Evolutionary conservation across 345 rosid genomes (phyloP), one percentile per base, ranked within the genome.

Genomic region (Sonneratia alba): DNA sequence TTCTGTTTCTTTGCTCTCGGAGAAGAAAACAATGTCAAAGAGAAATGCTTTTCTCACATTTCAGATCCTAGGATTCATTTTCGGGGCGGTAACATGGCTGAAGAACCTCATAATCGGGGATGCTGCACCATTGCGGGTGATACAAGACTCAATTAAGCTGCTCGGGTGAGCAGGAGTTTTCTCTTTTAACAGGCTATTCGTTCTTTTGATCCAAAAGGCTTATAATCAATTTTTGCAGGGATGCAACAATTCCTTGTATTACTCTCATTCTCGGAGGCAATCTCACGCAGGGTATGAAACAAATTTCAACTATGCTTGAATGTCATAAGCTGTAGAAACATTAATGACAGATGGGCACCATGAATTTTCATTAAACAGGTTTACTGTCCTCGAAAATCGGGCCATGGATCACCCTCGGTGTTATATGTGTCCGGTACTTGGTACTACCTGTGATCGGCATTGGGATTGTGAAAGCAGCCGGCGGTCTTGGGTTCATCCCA

Each of bases 251-350:
- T 72, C 98, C 99, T 68, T 90, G 91, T 40, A 89, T 90, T 78
- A 95, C 92, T 6, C 91, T 95, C 78, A 92, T 95, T 72, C 77
- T 95, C 21, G 98, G 99, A 66, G 98, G 96, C 76, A 95, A 92
- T 85, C 97, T 95, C 72, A 80, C 85, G 21, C 89, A 88, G 83
- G 99, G 98, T 90, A 71, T 78, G 47, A 56, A 16, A 70, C 8
- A 42, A 19, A 15, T 21, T 47, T 55, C n/a, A 16, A 59, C 72
- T 3, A 8, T 13, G 3, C 38, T 40, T 32, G 16, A 7, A 24
- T 62, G 10, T 62, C 27, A 61, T 22, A 3, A 12, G 3, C 16
- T 2, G 36, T 24, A 22, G n/a, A 10, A 47, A 47, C 9, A 53
- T 34, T 2, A 24, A 40, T 34, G 12, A 15, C 12, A 79, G 62